Evolutionary conservation across 1,284 basidiomycete genomes (phyloP).

Genomic region (Puccinia triticina): DNA sequence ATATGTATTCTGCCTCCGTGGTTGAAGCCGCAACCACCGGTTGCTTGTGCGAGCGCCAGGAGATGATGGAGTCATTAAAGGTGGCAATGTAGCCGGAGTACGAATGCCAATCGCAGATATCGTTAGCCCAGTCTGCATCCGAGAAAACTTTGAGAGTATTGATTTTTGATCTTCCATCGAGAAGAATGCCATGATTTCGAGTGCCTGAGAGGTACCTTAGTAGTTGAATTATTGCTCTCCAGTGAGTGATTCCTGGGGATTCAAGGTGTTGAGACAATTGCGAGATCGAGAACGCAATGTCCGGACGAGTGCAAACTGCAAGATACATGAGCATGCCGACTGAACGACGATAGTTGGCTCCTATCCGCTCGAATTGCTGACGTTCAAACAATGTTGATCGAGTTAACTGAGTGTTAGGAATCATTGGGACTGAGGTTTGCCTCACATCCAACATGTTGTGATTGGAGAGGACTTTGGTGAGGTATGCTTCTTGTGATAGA

Average conservation of each 20-base stretch:
- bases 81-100: not conserved
- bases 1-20: not conserved
- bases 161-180: not conserved
- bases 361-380: not conserved
- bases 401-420: constrained; percentile 5
- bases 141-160: not conserved
- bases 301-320: constrained; percentile 9
- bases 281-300: not conserved
- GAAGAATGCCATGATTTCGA: not conserved
- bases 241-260: constrained; percentile 4
- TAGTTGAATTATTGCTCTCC: not conserved
- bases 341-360: not conserved
- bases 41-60: not conserved
- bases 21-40: not conserved
- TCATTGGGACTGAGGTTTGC: not conserved
- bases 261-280: constrained; percentile 15
- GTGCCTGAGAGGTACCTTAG: not conserved
- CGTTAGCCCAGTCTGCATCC: not conserved
- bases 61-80: not conserved
- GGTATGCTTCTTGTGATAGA: not conserved
- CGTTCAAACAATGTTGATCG: not conserved
- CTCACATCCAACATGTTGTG: not conserved
- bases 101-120: not conserved
- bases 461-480: not conserved
- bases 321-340: constrained; percentile 27